Evolutionary conservation across 2,329 filamentous ascomycete genomes (phyloP).

Genomic region (Alternaria metachromatica): DNA sequence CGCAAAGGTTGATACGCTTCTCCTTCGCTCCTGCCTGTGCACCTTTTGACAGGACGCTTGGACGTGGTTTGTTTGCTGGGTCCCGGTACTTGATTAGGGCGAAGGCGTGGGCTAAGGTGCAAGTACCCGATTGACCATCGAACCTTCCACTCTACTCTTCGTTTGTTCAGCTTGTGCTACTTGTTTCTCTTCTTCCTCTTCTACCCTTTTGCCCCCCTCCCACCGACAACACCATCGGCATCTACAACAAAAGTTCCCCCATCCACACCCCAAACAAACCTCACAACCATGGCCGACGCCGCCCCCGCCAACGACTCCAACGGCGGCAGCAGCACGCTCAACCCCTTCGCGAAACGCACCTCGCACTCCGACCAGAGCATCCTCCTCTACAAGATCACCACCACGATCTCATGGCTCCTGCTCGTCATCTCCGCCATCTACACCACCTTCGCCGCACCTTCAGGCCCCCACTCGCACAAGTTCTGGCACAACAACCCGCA

Average conservation of each 20-base stretch:
- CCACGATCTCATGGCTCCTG: conserved; percentile 75
- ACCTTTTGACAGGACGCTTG: conserved; percentile 1
- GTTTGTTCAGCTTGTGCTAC: not conserved
- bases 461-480: conserved; percentile 63
- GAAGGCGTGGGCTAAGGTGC: not conserved
- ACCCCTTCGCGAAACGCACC: conserved; percentile 77
- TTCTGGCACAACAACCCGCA: conserved; percentile 79
- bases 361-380: conserved; percentile 67
- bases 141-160: not conserved
- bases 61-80: not conserved
- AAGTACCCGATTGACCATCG: not conserved
- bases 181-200: not conserved
- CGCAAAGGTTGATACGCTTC: not conserved
- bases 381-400: conserved; percentile 76
- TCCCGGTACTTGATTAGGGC: not conserved
- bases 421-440: conserved; percentile 75
- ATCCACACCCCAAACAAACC: not conserved
- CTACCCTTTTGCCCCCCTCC: not conserved
- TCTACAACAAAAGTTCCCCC: not conserved
- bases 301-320: not conserved
- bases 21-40: not conserved
- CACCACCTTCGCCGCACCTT: conserved; percentile 72
- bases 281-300: conserved; percentile 16
- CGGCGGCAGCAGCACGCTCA: conserved; percentile 64
- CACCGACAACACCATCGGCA: not conserved